Base-by-base conservation (phyloP, 2,329 filamentous ascomycete species). In the Iodosphaeria phyllophila region DNA sequence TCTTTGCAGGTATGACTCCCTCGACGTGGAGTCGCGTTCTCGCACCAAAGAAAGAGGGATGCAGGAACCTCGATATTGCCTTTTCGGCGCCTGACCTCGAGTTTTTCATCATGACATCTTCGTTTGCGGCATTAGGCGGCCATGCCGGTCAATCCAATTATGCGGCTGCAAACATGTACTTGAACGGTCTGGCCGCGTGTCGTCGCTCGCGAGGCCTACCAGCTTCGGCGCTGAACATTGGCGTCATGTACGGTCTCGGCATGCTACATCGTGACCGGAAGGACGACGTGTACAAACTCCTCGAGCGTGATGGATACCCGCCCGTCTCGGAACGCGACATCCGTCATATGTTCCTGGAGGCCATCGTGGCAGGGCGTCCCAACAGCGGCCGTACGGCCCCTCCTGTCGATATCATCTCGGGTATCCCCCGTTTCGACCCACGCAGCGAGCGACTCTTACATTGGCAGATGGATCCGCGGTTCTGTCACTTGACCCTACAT, bases 331-430 rank as follows among this genome's bases (percentile, higher is more conserved):
- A 65, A 37, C 44, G 48, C 3, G 58, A 63, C 26, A 36, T 64
- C 10, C 57, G 63, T 32, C 52, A 59, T 32, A 51, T 59, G 43
- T 58, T 65, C 30, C 46, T 60, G 6, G 58, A 65, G 35, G 58
- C 58, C 5, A 52, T 66, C 14, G 37, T 46, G 1, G 47, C 50
- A 0, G 56, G 58, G 4, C 43, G 39, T 5, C 50, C 52, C 0
- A 28, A 15, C n/a, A 8, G 11, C 4, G n/a, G n/a, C n/a, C 24
- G 6, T n/a, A 5, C 21, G 5, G 18, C 20, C 0, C 33, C 37
- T 12, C 32, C 47, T 5, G 29, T 39, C 28, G 50, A 54, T 32
- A 41, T 56, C 22, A 53, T 47, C 1, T 51, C 51, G 0, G 54
- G 54, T 8, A 32, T 57, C 20, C 40, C 42, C n/a, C 44, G 55